Percentiles rank a stretch among this genome's conserved stretches.
phyloP scores from a whole-genome alignment of 495 filamentous ascomycete species.

The Cladorrhinum samala region DNA sequence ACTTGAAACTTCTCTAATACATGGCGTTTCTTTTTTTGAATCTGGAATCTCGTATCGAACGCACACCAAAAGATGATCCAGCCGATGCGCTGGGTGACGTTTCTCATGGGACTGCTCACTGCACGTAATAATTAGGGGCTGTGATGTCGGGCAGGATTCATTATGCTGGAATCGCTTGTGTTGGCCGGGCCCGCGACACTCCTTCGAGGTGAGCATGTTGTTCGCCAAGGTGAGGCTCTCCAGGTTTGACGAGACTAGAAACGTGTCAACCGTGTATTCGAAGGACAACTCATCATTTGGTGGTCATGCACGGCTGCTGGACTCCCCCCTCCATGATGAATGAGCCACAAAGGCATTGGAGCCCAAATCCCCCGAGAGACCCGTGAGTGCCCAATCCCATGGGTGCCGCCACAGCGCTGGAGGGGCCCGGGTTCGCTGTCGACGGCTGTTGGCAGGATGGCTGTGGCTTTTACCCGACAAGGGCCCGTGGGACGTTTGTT shows the following conservation, averaged over 20 bases:
- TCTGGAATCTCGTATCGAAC: too few species aligned
- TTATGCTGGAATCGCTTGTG: too few species aligned
- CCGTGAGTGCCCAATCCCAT: conserved; percentile 9
- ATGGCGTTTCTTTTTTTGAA: too few species aligned
- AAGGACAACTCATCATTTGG: conserved; percentile 10
- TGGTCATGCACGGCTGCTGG: conserved; percentile 5
- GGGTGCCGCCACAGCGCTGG: not conserved
- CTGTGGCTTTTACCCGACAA: not conserved
- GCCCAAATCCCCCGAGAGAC: conserved; percentile 9
- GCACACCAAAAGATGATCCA: too few species aligned
- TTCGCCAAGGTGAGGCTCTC: conserved; percentile 7
- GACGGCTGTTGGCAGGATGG: not conserved
- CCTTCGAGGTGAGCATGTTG: not conserved
- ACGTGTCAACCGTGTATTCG: conserved; percentile 12
- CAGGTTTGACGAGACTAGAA: not conserved
- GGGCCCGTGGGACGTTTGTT: too few species aligned
- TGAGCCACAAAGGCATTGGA: not conserved
- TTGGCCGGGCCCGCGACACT: too few species aligned
- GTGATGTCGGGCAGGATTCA: not conserved
- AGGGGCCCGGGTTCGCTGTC: too few species aligned
- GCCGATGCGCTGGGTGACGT: not conserved
- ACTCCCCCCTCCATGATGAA: not conserved
- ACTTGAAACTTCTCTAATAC: too few species aligned
- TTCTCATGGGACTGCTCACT: not conserved
- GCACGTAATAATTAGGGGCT: not conserved